Evolutionary conservation across 805 yeast genomes (phyloP).

Genomic region (Ogataea degrootiae): DNA sequence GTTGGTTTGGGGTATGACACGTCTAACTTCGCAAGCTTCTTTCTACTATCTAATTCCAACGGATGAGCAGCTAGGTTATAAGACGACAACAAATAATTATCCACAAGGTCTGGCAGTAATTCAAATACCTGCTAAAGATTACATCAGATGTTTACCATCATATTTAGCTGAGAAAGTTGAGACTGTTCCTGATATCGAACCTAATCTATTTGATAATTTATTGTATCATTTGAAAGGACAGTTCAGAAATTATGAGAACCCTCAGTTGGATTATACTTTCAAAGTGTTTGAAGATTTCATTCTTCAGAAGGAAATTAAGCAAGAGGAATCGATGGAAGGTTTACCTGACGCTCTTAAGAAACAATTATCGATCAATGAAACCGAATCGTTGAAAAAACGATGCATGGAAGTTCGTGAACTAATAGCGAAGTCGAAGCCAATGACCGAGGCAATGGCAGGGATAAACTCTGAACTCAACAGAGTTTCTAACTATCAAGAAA

Average conservation of each 20-base stretch:
- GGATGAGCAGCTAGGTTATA: constrained; percentile 11
- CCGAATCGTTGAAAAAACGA: constrained; percentile 19
- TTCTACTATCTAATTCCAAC: constrained; percentile 61
- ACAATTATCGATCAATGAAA: constrained; percentile 13
- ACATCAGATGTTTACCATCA: constrained; percentile 61
- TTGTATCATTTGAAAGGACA: constrained; percentile 20
- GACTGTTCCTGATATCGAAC: constrained; percentile 10
- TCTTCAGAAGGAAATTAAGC: constrained; percentile 47
- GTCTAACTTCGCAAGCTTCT: constrained; percentile 49
- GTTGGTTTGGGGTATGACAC: constrained; percentile 66
- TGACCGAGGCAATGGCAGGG: constrained; percentile 9
- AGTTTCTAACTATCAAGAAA: constrained; percentile 18
- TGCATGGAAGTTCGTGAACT: constrained; percentile 11
- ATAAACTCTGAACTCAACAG: constrained; percentile 21
- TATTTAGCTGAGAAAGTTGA: constrained; percentile 20
- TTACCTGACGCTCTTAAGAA: constrained; percentile 10
- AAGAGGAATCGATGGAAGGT: neutral
- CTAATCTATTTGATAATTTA: constrained; percentile 20
- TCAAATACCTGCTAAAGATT: constrained; percentile 70
- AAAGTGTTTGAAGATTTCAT: constrained; percentile 59
- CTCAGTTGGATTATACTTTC: constrained; percentile 63
- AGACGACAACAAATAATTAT: constrained; percentile 18
- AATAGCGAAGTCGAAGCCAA: constrained; percentile 4
- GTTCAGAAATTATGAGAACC: constrained; percentile 44
- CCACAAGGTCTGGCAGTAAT: constrained; percentile 75